Evolutionary conservation across 768 basidiomycete genomes (phyloP).

Genomic region (Lentinula aciculospora): DNA sequence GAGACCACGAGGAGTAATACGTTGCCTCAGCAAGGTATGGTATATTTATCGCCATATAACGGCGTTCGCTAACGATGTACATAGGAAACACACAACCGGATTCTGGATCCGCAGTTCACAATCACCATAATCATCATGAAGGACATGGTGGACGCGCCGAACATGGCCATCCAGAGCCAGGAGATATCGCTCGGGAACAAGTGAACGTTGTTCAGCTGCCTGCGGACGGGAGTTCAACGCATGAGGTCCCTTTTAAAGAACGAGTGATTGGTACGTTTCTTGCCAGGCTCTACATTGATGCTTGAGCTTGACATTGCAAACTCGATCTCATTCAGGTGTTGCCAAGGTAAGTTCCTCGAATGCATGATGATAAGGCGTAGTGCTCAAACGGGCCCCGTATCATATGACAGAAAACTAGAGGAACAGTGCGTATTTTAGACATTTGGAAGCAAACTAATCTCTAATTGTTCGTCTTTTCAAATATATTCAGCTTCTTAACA

Average conservation of each 20-base stretch:
- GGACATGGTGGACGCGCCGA: too few relatives aligned
- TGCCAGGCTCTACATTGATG: neutral
- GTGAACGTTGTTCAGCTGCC: neutral
- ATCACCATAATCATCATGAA: neutral
- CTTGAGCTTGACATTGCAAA: neutral
- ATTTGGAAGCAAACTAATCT: neutral
- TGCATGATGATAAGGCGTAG: neutral
- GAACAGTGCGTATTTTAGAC: neutral
- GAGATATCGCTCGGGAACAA: neutral
- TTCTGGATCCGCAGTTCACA: neutral
- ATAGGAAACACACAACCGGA: neutral
- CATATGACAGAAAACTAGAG: neutral
- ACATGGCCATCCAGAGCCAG: neutral
- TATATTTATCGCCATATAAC: neutral
- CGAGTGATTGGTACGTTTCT: constrained; percentile 6
- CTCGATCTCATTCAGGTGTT: neutral
- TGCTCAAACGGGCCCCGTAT: neutral
- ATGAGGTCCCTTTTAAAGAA: constrained; percentile 1
- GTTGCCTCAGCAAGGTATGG: constrained; percentile 1
- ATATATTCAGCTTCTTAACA: neutral
- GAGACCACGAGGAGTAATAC: neutral
- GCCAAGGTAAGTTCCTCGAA: neutral
- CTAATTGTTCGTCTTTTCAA: neutral
- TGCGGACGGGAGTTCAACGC: neutral
- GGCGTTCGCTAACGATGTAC: neutral